These are phyloP conservation scores for Blepharisma undulans DNA, from an alignment of 169 alveolate species.

Conservation along the genomic window DNA sequence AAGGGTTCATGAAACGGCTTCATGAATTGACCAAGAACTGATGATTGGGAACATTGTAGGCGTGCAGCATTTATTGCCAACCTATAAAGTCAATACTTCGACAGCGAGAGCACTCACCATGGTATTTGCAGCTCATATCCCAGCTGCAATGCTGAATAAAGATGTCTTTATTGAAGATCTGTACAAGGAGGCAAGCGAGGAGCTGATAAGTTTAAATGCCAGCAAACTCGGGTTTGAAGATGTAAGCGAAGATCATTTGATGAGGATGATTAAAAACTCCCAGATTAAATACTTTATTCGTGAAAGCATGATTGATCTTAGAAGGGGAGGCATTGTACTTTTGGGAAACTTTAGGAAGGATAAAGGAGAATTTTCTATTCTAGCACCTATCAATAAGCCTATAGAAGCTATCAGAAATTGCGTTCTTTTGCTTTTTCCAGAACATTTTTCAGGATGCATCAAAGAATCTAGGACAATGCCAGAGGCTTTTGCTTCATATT, in stretches of 20 bases:
- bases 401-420: neutral
- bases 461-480: neutral
- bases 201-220: neutral
- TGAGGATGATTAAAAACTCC: neutral
- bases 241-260: neutral
- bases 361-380: neutral
- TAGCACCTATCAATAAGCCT: neutral
- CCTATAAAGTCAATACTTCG: neutral
- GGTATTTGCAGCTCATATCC: conserved; percentile 2
- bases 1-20: conserved; percentile 4
- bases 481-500: neutral
- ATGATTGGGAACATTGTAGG: conserved; percentile 16
- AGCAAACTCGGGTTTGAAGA: neutral
- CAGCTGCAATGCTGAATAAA: neutral
- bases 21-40: neutral
- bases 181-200: neutral
- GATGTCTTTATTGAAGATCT: neutral
- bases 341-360: conserved; percentile 18
- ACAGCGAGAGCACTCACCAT: neutral
- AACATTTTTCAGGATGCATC: neutral
- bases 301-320: neutral
- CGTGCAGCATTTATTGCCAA: conserved; percentile 5
- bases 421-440: neutral
- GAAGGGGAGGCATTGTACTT: conserved; percentile 2
- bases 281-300: neutral